Conservation (phyloP, 169 alveolate genomes). For the Hepatocystis sp. region DNA sequence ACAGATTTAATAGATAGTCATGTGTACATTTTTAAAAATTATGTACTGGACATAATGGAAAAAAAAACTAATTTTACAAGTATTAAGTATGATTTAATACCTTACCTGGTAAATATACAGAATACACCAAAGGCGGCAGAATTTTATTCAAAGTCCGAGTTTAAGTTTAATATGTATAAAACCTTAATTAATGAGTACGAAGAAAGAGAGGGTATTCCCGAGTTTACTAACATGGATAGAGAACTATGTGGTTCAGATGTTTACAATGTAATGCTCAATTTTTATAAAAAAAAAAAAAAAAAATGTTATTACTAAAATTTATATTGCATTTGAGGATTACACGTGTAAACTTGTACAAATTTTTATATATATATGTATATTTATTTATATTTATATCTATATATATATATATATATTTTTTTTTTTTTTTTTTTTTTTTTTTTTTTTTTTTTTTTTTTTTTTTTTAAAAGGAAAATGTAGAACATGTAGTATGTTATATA, state of each 20-base stretch:
- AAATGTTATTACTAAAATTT: too few species aligned
- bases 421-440: background rate
- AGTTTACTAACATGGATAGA: background rate
- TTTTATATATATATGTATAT: too few species aligned
- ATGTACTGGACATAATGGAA: slow-evolving; percentile 47
- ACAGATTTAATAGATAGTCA: slow-evolving; percentile 61
- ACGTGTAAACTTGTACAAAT: too few species aligned
- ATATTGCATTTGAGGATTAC: too few species aligned
- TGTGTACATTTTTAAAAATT: slow-evolving; percentile 60
- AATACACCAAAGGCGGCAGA: slow-evolving; percentile 27
- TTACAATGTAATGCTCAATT: background rate
- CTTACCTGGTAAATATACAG: slow-evolving; percentile 54
- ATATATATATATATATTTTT: background rate
- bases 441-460: background rate
- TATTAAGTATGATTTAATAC: slow-evolving; percentile 66
- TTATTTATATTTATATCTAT: background rate
- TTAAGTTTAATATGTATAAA: slow-evolving; percentile 48
- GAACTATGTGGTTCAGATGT: background rate
- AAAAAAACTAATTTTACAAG: slow-evolving; percentile 22
- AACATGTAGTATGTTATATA: slow-evolving; percentile 58
- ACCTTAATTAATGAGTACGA: slow-evolving; percentile 28
- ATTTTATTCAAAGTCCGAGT: slow-evolving; percentile 24
- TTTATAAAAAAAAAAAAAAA: too few species aligned
- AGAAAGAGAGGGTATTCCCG: slow-evolving; percentile 13
- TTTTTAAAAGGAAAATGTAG: slow-evolving; percentile 23